Evolutionary conservation across 495 filamentous ascomycete species (phyloP).

Genomic region (Lepidopterella palustris): DNA sequence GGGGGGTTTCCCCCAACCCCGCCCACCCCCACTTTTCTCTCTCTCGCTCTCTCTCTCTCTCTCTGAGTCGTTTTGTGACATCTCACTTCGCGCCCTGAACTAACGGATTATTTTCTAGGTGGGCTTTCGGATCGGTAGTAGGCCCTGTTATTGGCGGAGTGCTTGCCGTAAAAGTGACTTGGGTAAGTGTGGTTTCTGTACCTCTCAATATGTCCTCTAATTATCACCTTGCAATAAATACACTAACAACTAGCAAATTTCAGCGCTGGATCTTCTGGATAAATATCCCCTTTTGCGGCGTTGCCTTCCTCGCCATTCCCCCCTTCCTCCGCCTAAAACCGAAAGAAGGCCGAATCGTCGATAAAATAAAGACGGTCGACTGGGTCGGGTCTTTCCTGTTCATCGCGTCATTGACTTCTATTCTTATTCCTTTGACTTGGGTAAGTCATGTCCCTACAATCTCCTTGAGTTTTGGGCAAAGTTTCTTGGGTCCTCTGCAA

Average conservation of each 20-base stretch:
- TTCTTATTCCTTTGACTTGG: slow-evolving; percentile 51
- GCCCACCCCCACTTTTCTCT: no score
- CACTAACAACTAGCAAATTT: no score
- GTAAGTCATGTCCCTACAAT: slow-evolving; percentile 3
- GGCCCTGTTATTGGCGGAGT: slow-evolving; percentile 54
- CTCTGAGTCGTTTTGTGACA: no score
- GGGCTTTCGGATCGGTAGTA: slow-evolving; percentile 53
- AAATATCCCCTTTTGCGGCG: slow-evolving; percentile 47
- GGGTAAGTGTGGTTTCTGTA: neutral
- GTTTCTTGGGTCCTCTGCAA: no score
- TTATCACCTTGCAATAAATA: no score
- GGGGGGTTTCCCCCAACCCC: no score
- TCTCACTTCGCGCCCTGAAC: neutral
- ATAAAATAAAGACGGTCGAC: slow-evolving; percentile 30
- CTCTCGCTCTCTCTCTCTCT: no score
- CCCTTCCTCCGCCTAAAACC: slow-evolving; percentile 45
- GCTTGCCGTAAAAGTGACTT: slow-evolving; percentile 25
- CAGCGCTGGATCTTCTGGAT: slow-evolving; percentile 47
- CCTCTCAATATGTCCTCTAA: neutral
- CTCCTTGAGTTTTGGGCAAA: no score
- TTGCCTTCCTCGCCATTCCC: slow-evolving; percentile 41
- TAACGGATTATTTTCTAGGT: slow-evolving; percentile 11
- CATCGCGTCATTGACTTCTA: slow-evolving; percentile 37
- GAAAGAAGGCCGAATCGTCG: slow-evolving; percentile 19
- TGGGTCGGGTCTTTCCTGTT: slow-evolving; percentile 43